Percentiles rank a stretch among this genome's conserved stretches.
These are phyloP conservation scores for Scolecobasidium constrictum DNA, from an alignment of 2,329 filamentous ascomycete species.

Conservation along the genomic window DNA sequence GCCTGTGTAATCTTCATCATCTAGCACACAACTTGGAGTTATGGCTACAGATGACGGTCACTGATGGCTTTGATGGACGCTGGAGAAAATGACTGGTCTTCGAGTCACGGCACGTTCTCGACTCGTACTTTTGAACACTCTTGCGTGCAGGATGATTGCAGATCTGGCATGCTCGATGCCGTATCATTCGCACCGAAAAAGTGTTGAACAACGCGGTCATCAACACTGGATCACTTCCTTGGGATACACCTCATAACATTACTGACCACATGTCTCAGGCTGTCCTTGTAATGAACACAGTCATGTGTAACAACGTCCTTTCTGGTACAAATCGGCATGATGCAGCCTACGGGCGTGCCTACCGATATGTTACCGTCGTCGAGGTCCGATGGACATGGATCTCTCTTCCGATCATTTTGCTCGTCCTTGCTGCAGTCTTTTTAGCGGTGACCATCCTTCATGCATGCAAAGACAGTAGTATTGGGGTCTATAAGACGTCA, in stretches of 20 bases:
- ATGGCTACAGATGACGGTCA: no score
- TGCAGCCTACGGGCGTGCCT: not conserved
- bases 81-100: no score
- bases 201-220: no score
- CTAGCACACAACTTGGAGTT: no score
- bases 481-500: constrained; percentile 21
- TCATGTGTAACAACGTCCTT: not conserved
- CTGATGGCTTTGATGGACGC: no score
- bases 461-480: constrained; percentile 15
- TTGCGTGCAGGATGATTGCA: no score
- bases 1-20: no score
- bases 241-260: not conserved
- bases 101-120: no score
- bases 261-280: not conserved
- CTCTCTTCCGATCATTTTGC: not conserved
- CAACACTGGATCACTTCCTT: no score
- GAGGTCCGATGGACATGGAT: not conserved
- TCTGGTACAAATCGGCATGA: not conserved
- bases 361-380: not conserved
- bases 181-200: no score
- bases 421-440: constrained; percentile 16
- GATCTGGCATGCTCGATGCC: no score
- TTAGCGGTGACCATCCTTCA: constrained; percentile 17
- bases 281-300: not conserved
- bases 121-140: no score